These are phyloP conservation scores for Lichtheimia ornata DNA, from an alignment of 371 early-diverging fungal species.

Conservation along the genomic window DNA sequence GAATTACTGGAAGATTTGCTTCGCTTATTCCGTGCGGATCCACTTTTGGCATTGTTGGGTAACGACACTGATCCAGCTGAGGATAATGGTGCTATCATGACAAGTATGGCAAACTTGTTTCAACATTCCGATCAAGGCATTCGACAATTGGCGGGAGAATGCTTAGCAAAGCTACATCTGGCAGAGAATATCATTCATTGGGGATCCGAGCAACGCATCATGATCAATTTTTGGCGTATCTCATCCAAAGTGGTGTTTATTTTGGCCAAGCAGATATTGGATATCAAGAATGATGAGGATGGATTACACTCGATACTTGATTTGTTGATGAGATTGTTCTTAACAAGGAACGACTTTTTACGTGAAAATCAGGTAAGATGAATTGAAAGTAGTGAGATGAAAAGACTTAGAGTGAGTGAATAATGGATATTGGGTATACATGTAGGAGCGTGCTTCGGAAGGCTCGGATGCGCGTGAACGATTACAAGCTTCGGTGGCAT, in stretches of 20 bases:
- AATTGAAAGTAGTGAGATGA: neutral
- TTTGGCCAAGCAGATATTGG: conserved; percentile 51
- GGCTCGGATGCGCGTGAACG: conserved; percentile 66
- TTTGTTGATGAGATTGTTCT: conserved; percentile 61
- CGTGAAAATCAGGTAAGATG: conserved; percentile 43
- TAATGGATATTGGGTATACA: neutral
- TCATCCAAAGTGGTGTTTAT: conserved; percentile 51
- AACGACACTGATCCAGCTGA: conserved; percentile 42
- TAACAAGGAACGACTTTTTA: conserved; percentile 66
- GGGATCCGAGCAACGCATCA: conserved; percentile 52
- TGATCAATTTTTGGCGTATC: conserved; percentile 67
- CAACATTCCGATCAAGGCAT: conserved; percentile 63
- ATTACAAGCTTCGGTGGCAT: conserved; percentile 66
- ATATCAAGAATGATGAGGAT: conserved; percentile 58
- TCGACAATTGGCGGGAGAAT: conserved; percentile 66
- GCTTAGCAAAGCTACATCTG: conserved; percentile 63
- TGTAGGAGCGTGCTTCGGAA: conserved; percentile 48
- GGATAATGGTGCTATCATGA: conserved; percentile 64
- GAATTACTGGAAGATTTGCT: conserved; percentile 72
- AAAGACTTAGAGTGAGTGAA: neutral
- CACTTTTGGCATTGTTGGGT: conserved; percentile 60
- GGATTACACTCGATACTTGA: conserved; percentile 54
- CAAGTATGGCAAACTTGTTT: conserved; percentile 62
- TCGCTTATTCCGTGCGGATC: conserved; percentile 68
- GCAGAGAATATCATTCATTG: conserved; percentile 54